phyloP scores from a whole-genome alignment of 2,329 filamentous ascomycete species.

The Trichoderma asperellum region DNA sequence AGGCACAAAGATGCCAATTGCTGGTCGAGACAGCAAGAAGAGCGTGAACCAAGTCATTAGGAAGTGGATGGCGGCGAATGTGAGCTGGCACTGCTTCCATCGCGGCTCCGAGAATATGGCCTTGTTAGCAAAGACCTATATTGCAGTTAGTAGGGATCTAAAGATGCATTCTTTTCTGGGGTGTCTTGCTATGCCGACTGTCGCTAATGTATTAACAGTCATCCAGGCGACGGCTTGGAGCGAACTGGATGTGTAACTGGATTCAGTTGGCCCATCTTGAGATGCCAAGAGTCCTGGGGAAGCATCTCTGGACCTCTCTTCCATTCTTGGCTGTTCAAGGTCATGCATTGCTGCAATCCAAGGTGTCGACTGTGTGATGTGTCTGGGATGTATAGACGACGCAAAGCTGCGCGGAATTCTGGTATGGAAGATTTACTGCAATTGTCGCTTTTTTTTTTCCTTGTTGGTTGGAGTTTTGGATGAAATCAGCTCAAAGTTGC shows the following conservation, averaged over 20 bases:
- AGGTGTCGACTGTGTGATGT: background rate
- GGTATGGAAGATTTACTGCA: background rate
- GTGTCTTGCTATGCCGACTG: slow-evolving; percentile 61
- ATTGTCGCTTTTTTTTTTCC: background rate
- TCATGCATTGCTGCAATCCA: background rate
- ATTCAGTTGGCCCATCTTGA: background rate
- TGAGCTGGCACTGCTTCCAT: slow-evolving; percentile 64
- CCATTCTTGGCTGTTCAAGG: background rate
- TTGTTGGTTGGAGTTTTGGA: background rate
- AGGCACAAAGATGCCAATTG: slow-evolving; percentile 61
- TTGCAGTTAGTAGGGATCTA: slow-evolving; percentile 31
- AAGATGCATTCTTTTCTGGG: background rate
- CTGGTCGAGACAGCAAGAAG: slow-evolving; percentile 62
- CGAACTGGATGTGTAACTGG: background rate
- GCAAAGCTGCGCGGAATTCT: accelerated
- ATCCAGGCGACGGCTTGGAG: slow-evolving; percentile 55
- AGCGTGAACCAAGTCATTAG: slow-evolving; percentile 66
- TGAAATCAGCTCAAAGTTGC: background rate
- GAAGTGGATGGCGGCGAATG: slow-evolving; percentile 72
- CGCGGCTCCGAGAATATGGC: slow-evolving; percentile 67
- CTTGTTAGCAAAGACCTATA: slow-evolving; percentile 69
- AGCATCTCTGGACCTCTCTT: background rate
- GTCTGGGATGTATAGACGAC: background rate
- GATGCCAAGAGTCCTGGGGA: background rate
- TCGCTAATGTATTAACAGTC: slow-evolving; percentile 63